These are phyloP conservation scores for Zygotorulaspora chibaensis DNA, from an alignment of 805 yeast species.

Conservation along the genomic window DNA sequence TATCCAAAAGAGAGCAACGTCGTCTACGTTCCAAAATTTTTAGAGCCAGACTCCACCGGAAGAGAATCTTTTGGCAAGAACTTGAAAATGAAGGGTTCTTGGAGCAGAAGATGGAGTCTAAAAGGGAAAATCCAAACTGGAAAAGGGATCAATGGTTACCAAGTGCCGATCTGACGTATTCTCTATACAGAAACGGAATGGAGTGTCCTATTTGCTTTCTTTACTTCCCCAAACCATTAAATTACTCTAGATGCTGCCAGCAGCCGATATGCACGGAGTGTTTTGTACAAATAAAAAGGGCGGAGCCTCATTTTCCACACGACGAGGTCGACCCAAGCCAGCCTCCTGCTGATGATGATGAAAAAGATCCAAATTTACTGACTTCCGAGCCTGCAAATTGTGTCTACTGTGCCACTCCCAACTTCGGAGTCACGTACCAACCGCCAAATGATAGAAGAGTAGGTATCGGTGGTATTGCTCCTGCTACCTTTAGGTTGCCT, in stretches of 20 bases:
- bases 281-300: conserved; percentile 88
- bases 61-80: conserved; percentile 48
- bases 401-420: conserved; percentile 87
- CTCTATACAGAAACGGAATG: conserved; percentile 59
- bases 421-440: conserved; percentile 80
- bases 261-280: conserved; percentile 96
- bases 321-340: conserved; percentile 42
- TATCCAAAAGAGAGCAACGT: conserved; percentile 32
- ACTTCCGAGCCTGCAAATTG: conserved; percentile 86
- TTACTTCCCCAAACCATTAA: conserved; percentile 72
- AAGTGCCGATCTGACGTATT: conserved; percentile 43
- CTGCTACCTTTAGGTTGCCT: conserved; percentile 37
- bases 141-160: conserved; percentile 25
- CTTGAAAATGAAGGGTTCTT: conserved; percentile 60
- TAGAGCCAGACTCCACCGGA: conserved; percentile 35
- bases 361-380: conserved; percentile 53
- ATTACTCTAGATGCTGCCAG: conserved; percentile 79
- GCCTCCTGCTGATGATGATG: conserved; percentile 27
- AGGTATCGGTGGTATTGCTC: conserved; percentile 55
- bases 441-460: conserved; percentile 52
- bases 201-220: conserved; percentile 97
- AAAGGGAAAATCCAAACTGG: conserved; percentile 19
- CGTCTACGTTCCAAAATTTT: conserved; percentile 30
- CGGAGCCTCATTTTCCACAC: conserved; percentile 90
- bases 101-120: conserved; percentile 40